These are phyloP conservation scores for Cutaneotrichosporon sp. DNA, from an alignment of 1,284 basidiomycete genomes.

Conservation along the genomic window DNA sequence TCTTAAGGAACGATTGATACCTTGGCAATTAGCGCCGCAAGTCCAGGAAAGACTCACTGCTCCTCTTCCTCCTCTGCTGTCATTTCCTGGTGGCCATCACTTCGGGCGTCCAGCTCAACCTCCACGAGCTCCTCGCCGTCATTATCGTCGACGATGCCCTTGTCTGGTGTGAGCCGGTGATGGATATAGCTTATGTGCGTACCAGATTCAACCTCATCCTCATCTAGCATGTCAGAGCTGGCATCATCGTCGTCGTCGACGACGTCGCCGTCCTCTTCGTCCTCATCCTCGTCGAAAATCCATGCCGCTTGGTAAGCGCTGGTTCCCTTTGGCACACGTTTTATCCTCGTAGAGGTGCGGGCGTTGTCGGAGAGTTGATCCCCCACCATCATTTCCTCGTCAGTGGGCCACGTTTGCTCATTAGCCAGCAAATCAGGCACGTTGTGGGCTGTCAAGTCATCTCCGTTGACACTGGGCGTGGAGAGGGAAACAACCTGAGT, in stretches of 20 bases:
- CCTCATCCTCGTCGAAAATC: conserved; percentile 72
- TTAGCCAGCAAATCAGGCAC: conserved; percentile 82
- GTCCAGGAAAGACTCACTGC: conserved; percentile 71
- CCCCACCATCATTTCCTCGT: conserved; percentile 91
- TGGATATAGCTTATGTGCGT: too few relatives aligned
- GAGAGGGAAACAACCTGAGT: conserved; percentile 26
- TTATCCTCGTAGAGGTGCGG: conserved; percentile 56
- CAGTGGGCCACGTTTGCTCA: conserved; percentile 98
- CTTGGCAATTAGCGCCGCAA: too few relatives aligned
- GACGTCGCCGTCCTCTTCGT: conserved; percentile 54
- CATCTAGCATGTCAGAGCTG: conserved; percentile 25
- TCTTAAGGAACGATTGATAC: too few relatives aligned
- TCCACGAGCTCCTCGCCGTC: conserved; percentile 68
- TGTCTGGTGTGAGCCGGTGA: too few relatives aligned
- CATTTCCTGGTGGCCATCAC: conserved; percentile 43
- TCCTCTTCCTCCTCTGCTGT: conserved; percentile 75
- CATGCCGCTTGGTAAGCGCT: conserved; percentile 91
- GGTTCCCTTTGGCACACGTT: conserved; percentile 78
- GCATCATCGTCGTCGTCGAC: conserved; percentile 40
- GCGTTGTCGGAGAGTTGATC: conserved; percentile 48
- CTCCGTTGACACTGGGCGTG: conserved; percentile 61
- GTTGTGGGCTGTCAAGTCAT: conserved; percentile 84
- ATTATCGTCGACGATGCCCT: too few relatives aligned
- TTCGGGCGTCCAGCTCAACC: conserved; percentile 51
- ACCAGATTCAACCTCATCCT: conserved; percentile 38